Conservation (phyloP, 139 green algal species). For the Tetraselmis chui region DNA sequence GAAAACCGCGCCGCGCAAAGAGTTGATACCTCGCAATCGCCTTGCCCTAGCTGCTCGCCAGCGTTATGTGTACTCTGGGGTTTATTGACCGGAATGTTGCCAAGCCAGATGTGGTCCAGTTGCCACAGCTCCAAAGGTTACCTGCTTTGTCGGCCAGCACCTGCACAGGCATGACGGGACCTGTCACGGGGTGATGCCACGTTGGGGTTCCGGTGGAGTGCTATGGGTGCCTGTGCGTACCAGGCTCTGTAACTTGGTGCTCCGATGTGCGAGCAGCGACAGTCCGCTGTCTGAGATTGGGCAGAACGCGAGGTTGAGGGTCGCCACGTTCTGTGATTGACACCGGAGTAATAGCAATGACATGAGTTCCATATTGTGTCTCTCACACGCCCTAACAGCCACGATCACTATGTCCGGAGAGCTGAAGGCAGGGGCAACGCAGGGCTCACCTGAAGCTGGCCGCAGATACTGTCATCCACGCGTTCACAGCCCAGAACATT, state of each 20-base stretch:
- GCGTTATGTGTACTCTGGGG: not conserved
- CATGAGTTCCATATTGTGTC: no score
- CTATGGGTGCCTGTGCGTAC: not conserved
- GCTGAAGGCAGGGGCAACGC: no score
- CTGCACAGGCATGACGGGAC: not conserved
- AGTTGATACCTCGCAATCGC: no score
- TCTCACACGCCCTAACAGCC: no score
- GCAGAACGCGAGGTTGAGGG: not conserved
- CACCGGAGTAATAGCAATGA: no score
- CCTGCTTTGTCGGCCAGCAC: not conserved
- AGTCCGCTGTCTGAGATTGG: not conserved
- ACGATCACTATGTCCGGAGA: no score
- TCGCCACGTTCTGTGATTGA: not conserved
- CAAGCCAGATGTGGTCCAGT: not conserved
- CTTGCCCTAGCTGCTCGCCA: not conserved
- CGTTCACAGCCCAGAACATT: not conserved
- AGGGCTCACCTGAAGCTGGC: not conserved
- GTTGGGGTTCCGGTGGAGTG: not conserved
- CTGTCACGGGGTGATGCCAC: not conserved
- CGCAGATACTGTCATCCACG: not conserved
- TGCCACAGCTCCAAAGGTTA: not conserved
- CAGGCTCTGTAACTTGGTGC: not conserved
- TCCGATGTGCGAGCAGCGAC: not conserved
- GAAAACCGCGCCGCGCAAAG: no score
- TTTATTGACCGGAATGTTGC: not conserved